Evolutionary conservation across 2,329 filamentous ascomycete genomes (phyloP).

Genomic region (Thermoascus crustaceus): DNA sequence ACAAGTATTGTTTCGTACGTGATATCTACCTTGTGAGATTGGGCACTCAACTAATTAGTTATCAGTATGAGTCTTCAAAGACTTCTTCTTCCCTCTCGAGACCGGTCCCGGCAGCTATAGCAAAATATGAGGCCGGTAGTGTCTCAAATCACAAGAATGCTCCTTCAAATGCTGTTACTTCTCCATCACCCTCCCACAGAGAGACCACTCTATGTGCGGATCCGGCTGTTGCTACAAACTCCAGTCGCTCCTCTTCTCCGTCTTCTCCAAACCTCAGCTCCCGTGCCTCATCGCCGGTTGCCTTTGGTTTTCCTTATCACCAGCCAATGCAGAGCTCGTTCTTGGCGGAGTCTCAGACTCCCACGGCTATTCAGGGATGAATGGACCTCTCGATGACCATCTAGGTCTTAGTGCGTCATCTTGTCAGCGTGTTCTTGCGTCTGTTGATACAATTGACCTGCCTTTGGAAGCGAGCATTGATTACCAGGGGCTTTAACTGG

Average conservation of each 20-base stretch:
- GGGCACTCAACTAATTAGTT: constrained; percentile 28
- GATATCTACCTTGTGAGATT: constrained; percentile 22
- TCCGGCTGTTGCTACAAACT: constrained; percentile 26
- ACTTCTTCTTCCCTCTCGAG: neutral
- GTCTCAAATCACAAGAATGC: no score
- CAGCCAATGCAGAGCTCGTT: constrained; percentile 34
- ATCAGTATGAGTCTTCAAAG: constrained; percentile 45
- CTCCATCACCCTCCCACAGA: neutral
- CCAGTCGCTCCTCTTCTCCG: constrained; percentile 35
- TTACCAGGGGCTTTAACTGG: constrained; percentile 8
- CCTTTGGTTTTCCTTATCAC: constrained; percentile 37
- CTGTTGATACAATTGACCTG: no score
- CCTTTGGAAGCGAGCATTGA: constrained; percentile 11
- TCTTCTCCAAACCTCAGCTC: constrained; percentile 33
- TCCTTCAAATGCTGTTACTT: constrained; percentile 4
- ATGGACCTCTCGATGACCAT: constrained; percentile 12
- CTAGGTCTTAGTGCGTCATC: constrained; percentile 10
- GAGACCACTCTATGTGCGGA: constrained; percentile 5
- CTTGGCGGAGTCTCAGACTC: constrained; percentile 39
- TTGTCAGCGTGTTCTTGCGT: no score
- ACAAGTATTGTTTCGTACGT: constrained; percentile 99
- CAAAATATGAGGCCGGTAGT: no score
- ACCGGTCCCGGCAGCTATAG: neutral
- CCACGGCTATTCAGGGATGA: constrained; percentile 33
- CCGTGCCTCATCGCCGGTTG: constrained; percentile 27